Evolutionary conservation across 2,329 filamentous ascomycete genomes (phyloP), one percentile per base, ranked within the genome.

Genomic region (Exophiala sp.): DNA sequence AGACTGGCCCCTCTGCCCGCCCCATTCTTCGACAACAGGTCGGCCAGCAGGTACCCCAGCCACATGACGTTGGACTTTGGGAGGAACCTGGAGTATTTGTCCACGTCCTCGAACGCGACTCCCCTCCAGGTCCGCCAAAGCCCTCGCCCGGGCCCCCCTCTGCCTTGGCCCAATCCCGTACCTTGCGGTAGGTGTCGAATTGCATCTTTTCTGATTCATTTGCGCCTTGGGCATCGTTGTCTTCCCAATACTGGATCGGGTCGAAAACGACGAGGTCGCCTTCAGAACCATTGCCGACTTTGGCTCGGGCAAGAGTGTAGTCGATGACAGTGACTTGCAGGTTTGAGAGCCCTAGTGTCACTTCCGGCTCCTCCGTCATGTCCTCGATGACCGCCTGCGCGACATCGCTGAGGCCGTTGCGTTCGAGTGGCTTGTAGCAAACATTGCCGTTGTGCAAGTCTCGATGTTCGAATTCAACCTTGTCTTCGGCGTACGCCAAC

Each of bases 401-500:
- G 13, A 65, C 47, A 29, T 66, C 61, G 2, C 64, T 60, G 3
- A 66, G 63, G 23, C 66, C 60, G 9, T 68, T 60, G 62, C 67
- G 65, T 46, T 65, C 58, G 11, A 60, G 67, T 22, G 66, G 65
- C 42, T 68, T 66, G 46, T 83, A 75, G 61, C 81, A 84, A 14
- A 85, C 76, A 58, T 85, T 85, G n/a, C 80, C 81, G 29, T 81
- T 69, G 64, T 85, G 81, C 2, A 85, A 65, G 64, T 85, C 81
- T 16, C 81, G 76, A 63, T 85, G 81, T 70, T 85, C 81, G 59
- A 84, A 85, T 44, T 72, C 65, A 4, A 76, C 74, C 46, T 72
- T 73, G 59, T 77, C 73, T 62, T 85, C 81, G 8, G 78, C 81
- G 51, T 80, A 77, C 13, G 77, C 80, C 8, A 84, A 65, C 1